Conservation (phyloP, 306 rosid species). For the Fagus crenata region DNA sequence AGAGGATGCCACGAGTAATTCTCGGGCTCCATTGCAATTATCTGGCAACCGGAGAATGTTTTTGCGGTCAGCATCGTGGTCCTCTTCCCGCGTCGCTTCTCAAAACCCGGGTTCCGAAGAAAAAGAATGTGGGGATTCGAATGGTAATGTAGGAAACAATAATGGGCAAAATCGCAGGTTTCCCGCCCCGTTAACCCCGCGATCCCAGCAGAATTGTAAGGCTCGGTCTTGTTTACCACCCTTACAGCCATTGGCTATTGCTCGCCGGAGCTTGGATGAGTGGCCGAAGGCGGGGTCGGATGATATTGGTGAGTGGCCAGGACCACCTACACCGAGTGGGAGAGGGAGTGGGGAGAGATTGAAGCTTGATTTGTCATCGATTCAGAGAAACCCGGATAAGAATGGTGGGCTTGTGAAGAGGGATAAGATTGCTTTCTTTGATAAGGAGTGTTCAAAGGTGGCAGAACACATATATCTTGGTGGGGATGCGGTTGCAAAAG, state of each 20-base stretch:
- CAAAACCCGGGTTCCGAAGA: conserved; percentile 48
- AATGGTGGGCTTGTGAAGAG: conserved; percentile 91
- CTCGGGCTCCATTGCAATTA: conserved; percentile 53
- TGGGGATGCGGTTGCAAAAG: conserved; percentile 98
- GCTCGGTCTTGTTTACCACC: conserved; percentile 87
- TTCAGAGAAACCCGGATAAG: conserved; percentile 76
- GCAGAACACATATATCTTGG: conserved; percentile 95
- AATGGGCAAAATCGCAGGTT: conserved; percentile 53
- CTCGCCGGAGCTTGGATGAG: conserved; percentile 92
- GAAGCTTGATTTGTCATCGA: conserved; percentile 92
- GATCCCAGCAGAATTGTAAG: conserved; percentile 89
- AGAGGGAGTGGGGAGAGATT: conserved; percentile 79
- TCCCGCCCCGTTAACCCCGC: conserved; percentile 83
- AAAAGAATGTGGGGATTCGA: conserved; percentile 53
- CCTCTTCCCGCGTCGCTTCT: conserved; percentile 64
- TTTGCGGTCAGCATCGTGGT: conserved; percentile 93
- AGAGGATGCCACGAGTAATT: conserved; percentile 54
- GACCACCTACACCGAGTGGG: conserved; percentile 90
- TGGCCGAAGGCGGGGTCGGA: conserved; percentile 98
- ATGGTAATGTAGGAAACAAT: conserved; percentile 35
- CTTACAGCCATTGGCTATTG: conserved; percentile 85
- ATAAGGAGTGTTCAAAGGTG: conserved; percentile 93
- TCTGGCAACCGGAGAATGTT: conserved; percentile 64
- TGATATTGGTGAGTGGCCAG: conserved; percentile 97
- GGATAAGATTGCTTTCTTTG: conserved; percentile 97